These are phyloP conservation scores for Lactuca sativa DNA, from an alignment of 129 eudicot genomes.

Conservation along the genomic window DNA sequence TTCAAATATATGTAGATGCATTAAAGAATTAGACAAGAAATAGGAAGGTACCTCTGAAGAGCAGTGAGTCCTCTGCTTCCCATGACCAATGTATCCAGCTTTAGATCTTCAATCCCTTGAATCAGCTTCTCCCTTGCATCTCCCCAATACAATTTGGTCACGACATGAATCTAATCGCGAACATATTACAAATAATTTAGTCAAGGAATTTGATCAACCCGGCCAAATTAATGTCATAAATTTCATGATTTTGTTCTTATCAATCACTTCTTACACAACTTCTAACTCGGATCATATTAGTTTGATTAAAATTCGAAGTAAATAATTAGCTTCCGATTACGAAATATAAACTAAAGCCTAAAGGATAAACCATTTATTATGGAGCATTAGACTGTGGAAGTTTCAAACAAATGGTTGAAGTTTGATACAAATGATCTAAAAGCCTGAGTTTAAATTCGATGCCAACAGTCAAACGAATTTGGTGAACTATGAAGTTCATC, in stretches of 20 bases:
- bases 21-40: neutral
- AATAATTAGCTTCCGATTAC: too few species aligned
- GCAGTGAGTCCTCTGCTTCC: slow-evolving; percentile 82
- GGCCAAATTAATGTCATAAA: neutral
- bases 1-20: neutral
- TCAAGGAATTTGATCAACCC: neutral
- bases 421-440: neutral
- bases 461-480: neutral
- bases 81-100: slow-evolving; percentile 82
- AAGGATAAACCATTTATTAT: neutral
- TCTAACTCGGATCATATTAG: neutral
- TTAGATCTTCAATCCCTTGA: slow-evolving; percentile 68
- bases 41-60: slow-evolving; percentile 51
- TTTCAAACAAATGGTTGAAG: neutral
- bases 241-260: neutral
- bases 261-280: too few species aligned
- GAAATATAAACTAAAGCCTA: too few species aligned
- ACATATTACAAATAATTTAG: neutral
- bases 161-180: slow-evolving; percentile 52
- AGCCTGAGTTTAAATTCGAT: neutral
- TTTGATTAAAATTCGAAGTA: neutral
- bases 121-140: slow-evolving; percentile 86
- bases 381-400: neutral
- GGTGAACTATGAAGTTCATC: neutral
- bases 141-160: slow-evolving; percentile 86